Conservation (phyloP, 2,329 filamentous ascomycete genomes). For the Phyllachora maydis region DNA sequence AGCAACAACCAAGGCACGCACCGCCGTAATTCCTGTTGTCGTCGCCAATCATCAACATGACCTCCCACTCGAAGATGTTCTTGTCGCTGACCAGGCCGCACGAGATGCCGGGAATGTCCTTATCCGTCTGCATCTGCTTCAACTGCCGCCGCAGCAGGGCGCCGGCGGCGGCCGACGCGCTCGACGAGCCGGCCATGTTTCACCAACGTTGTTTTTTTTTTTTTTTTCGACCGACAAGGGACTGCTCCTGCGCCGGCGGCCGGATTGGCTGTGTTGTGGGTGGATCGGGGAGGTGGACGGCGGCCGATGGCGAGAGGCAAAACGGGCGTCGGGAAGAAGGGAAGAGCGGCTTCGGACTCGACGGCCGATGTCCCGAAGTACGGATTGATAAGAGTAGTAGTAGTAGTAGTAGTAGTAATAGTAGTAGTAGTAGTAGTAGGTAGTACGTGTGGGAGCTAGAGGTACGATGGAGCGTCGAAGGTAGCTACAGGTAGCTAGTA, state of each 20-base stretch:
- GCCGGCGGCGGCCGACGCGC: constrained; percentile 41
- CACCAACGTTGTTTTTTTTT: background rate
- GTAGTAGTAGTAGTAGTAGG: no score
- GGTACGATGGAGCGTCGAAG: no score
- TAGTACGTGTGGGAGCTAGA: no score
- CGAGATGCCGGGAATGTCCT: constrained; percentile 85
- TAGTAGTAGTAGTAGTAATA: no score
- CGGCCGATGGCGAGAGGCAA: background rate
- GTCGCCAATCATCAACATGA: constrained; percentile 96
- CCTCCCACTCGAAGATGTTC: constrained; percentile 95
- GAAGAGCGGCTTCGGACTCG: no score
- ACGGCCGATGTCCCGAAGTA: no score
- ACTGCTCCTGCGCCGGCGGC: constrained; percentile 1
- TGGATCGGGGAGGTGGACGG: background rate
- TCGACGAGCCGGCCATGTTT: constrained; percentile 5
- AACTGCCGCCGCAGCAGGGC: constrained; percentile 67
- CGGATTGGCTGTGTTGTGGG: background rate
- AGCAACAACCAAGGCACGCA: constrained; percentile 18
- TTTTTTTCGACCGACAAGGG: background rate
- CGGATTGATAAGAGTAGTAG: no score
- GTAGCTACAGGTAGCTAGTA: no score
- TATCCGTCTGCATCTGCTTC: constrained; percentile 82
- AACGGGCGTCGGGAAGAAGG: background rate
- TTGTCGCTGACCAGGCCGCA: constrained; percentile 68
- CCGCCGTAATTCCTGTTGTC: constrained; percentile 88